phyloP scores from a whole-genome alignment of 2,329 filamentous ascomycete genomes.

The Fragosphaeria purpurea region DNA sequence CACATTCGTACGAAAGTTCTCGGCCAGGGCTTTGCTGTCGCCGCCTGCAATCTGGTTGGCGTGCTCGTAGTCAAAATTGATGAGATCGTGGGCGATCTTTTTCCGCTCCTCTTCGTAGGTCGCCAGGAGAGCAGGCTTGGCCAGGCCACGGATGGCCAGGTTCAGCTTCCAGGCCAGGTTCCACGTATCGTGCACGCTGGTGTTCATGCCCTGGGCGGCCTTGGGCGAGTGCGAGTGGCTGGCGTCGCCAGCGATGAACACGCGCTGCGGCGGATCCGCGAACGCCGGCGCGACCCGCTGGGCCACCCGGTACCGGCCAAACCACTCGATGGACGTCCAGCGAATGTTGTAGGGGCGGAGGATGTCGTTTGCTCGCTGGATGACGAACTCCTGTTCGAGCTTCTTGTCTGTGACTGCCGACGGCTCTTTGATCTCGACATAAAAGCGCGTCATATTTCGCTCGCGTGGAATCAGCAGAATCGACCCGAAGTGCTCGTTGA shows the following conservation, averaged over 20 bases:
- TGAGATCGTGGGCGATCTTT: conserved; percentile 49
- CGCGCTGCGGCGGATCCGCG: conserved; percentile 45
- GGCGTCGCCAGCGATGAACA: conserved; percentile 54
- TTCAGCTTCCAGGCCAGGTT: conserved; percentile 53
- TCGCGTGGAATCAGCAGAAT: conserved; percentile 64
- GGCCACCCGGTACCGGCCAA: conserved; percentile 60
- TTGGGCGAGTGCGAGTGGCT: conserved; percentile 58
- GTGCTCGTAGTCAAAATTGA: conserved; percentile 42
- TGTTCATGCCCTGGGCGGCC: conserved; percentile 54
- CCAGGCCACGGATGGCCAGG: conserved; percentile 43
- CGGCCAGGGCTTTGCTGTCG: conserved; percentile 46
- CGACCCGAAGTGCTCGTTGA: conserved; percentile 55
- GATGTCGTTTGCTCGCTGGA: conserved; percentile 48
- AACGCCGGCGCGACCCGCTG: conserved; percentile 62
- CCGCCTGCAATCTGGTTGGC: conserved; percentile 40
- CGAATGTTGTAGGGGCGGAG: conserved; percentile 46
- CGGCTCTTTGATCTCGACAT: conserved; percentile 40
- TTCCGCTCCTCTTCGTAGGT: conserved; percentile 55
- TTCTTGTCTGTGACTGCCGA: conserved; percentile 15
- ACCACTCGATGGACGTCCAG: conserved; percentile 56
- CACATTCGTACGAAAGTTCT: conserved; percentile 55
- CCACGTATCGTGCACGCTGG: conserved; percentile 50
- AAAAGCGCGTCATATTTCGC: conserved; percentile 58
- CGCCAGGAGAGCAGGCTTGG: conserved; percentile 41
- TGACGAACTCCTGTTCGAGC: conserved; percentile 53